Evolutionary conservation across 2,329 filamentous ascomycete genomes (phyloP), one percentile per base, ranked within the genome.

Genomic region (Trichoderma lentiforme): DNA sequence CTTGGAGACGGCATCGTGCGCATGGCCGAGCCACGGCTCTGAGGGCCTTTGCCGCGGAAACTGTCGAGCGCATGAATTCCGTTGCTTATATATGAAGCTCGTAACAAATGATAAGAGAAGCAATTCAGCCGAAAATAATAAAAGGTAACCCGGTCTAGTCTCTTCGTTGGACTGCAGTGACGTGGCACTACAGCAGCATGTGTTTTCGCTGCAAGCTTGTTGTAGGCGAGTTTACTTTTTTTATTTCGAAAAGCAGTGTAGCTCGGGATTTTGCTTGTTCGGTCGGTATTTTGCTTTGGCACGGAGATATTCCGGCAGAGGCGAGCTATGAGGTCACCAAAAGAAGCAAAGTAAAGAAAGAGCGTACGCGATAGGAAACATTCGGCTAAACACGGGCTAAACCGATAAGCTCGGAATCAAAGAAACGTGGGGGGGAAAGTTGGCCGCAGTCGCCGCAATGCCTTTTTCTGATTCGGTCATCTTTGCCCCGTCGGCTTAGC

Each of bases 21-120:
- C 81, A 82, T 75, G 80, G 73, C 74, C 78, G 80, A 74, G 76
- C 76, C 69, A 78, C 64, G 66, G 79, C 77, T 70, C 76, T 77
- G 43, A 75, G 74, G 63, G 74, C 73, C n/a, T 21, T 58, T 62
- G 77, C 75, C n/a, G 65, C 56, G 26, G 74, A 69, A 74, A 75
- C 56, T 51, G 75, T 73, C 53, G 73, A 62, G 30, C 78, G 79
- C 79, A 80, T 80, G 9, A 32, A 58, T n/a, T 32, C 30, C 56
- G 56, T 32, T 21, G 11, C 4, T 18, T 58, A 11, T 58, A 2
- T 30, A 26, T 18, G 8, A 30, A n/a, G 7, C 15, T 18, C 4
- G 15, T 30, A 18, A 15, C 26, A 58, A 58, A 58, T 30, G 26
- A 30, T 30, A 30, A 32, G 26, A 58, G 8, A 32, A 5, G 43